These are phyloP conservation scores for Plasmodium cynomolgi DNA, from an alignment of 169 alveolate species.

Conservation along the genomic window DNA sequence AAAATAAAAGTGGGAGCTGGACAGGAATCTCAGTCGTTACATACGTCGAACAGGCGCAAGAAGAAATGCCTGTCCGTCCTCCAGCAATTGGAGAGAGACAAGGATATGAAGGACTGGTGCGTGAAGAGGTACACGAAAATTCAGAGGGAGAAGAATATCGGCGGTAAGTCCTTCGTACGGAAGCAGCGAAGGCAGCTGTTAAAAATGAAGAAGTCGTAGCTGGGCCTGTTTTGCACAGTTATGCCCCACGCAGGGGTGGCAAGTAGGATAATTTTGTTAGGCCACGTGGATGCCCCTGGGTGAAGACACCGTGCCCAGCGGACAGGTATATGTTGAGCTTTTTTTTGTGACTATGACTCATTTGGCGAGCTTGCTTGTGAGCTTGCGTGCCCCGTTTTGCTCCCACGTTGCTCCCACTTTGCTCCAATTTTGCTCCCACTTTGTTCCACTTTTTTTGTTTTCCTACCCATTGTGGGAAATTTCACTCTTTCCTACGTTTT, in stretches of 20 bases:
- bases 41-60: slow-evolving; percentile 67
- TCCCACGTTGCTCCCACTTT: neutral
- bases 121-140: slow-evolving; percentile 64
- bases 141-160: slow-evolving; percentile 70
- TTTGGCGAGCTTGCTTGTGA: neutral
- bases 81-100: slow-evolving; percentile 46
- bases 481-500: neutral
- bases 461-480: neutral
- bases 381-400: neutral
- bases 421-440: neutral
- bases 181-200: slow-evolving; percentile 44
- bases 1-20: slow-evolving; percentile 75
- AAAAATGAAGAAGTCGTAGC: slow-evolving; percentile 1
- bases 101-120: slow-evolving; percentile 64
- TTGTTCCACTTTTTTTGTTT: neutral
- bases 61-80: slow-evolving; percentile 44
- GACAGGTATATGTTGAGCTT: neutral
- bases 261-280: neutral
- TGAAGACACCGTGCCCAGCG: neutral
- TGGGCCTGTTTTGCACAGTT: neutral
- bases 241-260: neutral
- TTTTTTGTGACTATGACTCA: neutral
- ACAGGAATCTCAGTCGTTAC: slow-evolving; percentile 67
- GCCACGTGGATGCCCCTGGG: neutral
- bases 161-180: slow-evolving; percentile 71